phyloP scores from a whole-genome alignment of 1,284 basidiomycete genomes.

The Ustilago vetiveriae region DNA sequence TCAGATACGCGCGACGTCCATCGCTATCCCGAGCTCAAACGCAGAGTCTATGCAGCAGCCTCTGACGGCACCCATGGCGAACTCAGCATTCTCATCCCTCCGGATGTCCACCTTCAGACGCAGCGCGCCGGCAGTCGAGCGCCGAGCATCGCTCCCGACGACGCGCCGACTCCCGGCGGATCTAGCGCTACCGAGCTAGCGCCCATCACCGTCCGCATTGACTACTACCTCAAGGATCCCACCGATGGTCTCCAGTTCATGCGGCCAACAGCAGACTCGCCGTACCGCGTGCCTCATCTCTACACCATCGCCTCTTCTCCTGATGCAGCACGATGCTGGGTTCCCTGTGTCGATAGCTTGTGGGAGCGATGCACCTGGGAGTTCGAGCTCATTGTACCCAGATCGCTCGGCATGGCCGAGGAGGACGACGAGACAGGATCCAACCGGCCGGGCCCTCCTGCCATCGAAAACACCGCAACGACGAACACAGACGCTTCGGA shows the following conservation, averaged over 20 bases:
- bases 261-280: conserved; percentile 79
- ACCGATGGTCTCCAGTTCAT: conserved; percentile 88
- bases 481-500: conserved; percentile 7
- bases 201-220: conserved; percentile 79
- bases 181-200: conserved; percentile 73
- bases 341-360: conserved; percentile 92
- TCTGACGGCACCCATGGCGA: conserved; percentile 93
- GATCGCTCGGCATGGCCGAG: conserved; percentile 67
- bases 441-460: conserved; percentile 4
- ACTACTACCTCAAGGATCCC: conserved; percentile 82
- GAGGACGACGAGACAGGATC: conserved; percentile 26
- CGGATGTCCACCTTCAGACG: conserved; percentile 69
- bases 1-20: conserved; percentile 78
- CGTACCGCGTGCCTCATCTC: conserved; percentile 84
- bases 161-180: conserved; percentile 41
- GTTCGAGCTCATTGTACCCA: conserved; percentile 92
- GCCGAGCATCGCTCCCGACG: conserved; percentile 25
- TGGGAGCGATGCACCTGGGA: conserved; percentile 99
- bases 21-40: conserved; percentile 90
- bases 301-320: conserved; percentile 89
- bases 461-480: conserved; percentile 6
- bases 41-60: conserved; percentile 86
- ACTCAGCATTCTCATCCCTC: conserved; percentile 86
- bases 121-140: conserved; percentile 28
- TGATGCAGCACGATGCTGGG: conserved; percentile 93